Conservation (phyloP, 805 yeast species). For the Teunomyces cretensis region DNA sequence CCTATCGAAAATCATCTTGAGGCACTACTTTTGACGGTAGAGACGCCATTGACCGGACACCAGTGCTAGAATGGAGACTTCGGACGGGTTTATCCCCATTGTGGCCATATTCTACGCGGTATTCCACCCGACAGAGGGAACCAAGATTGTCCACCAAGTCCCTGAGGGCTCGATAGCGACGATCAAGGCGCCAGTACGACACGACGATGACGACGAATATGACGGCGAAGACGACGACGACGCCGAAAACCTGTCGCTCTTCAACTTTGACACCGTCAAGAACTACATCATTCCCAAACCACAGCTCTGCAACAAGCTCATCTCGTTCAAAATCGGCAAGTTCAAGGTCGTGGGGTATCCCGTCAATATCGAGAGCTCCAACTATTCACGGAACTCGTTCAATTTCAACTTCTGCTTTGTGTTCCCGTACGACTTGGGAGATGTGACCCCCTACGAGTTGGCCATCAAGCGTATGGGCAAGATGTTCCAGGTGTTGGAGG, state of each 20-base stretch:
- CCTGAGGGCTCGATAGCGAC: constrained; percentile 69
- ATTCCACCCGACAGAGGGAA: constrained; percentile 94
- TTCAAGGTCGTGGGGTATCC: constrained; percentile 86
- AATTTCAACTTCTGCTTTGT: constrained; percentile 92
- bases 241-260: constrained; percentile 26
- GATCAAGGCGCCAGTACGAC: constrained; percentile 12
- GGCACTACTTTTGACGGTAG: no score
- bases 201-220: background rate
- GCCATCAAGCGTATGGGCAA: constrained; percentile 80
- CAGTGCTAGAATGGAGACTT: constrained; percentile 26
- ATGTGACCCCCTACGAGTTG: constrained; percentile 82
- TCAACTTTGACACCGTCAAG: constrained; percentile 81
- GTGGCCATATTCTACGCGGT: constrained; percentile 85
- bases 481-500: constrained; percentile 88
- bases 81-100: constrained; percentile 82
- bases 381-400: constrained; percentile 88
- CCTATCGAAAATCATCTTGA: no score
- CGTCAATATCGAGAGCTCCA: constrained; percentile 69
- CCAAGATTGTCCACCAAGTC: constrained; percentile 86
- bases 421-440: constrained; percentile 70
- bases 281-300: constrained; percentile 95
- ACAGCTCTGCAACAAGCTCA: constrained; percentile 76
- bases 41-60: no score
- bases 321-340: constrained; percentile 69
- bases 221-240: background rate